Percentiles rank a stretch among this genome's conserved stretches.
These are phyloP conservation scores for Stachybotrys chartarum DNA, from an alignment of 2,329 filamentous ascomycete genomes.

Conservation along the genomic window DNA sequence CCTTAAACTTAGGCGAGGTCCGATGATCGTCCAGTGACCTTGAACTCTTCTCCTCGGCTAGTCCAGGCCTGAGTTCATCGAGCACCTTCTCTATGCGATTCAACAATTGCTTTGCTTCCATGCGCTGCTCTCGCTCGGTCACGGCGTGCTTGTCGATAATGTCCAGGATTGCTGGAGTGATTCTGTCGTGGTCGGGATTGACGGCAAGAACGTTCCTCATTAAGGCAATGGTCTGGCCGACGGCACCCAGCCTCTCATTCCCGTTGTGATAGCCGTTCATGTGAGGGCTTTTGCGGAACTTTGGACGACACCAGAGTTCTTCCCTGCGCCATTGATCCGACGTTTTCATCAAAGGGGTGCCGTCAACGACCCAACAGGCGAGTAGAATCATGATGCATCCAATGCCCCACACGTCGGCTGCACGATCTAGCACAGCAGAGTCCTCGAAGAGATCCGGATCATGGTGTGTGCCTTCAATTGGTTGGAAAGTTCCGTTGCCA, in stretches of 20 bases:
- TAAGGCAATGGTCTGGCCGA: neutral
- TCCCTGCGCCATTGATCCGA: neutral
- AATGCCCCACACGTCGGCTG: neutral
- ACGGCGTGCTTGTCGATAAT: neutral
- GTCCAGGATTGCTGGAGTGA: neutral
- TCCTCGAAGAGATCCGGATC: neutral
- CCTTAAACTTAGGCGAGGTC: neutral
- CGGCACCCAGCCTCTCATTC: neutral
- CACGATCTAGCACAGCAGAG: neutral
- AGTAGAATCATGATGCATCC: neutral
- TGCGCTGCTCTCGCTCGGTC: neutral
- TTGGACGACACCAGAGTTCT: neutral
- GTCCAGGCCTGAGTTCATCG: neutral
- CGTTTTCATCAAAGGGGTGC: neutral
- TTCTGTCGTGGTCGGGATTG: neutral
- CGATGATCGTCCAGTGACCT: neutral
- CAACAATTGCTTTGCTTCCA: neutral
- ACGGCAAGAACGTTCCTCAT: neutral
- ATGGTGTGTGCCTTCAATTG: neutral
- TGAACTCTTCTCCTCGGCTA: neutral
- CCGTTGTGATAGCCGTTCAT: neutral
- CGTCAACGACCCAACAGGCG: neutral
- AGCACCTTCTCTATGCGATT: neutral
- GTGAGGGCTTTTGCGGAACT: neutral
- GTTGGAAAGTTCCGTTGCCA: neutral